Evolutionary conservation across 768 basidiomycete species (phyloP), one percentile per base, ranked within the genome.

Genomic region (Kwoniella sp.): DNA sequence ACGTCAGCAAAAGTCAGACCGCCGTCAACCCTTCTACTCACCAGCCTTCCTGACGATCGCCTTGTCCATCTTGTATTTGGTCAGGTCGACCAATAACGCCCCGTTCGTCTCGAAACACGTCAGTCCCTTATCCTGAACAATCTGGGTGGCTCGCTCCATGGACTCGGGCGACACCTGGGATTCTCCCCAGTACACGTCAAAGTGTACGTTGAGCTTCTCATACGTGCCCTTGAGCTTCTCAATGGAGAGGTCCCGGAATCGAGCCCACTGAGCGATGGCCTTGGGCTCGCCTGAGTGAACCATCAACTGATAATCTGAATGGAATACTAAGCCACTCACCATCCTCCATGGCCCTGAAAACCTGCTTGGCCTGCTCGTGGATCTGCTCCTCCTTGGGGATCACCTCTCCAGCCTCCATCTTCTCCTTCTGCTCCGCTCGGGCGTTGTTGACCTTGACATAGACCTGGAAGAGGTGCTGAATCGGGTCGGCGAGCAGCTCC

Each of bases 321-420:
- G n/a, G n/a, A n/a, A n/a, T n/a, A n/a, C n/a, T n/a, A n/a, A n/a
- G n/a, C 23, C 38, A 51, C 68, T 59, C 41, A 76, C 78, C 89
- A 58, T 90, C 87, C 71, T 92, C 89, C 89, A 95, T 93, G 10
- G 84, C 84, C 74, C 85, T 89, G 80, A 99, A 99, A 81, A 88
- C 90, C 46, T 45, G 42, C 50, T 70, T 67, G 9, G 63, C 68
- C n/a, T 42, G 50, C 5, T 49, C 56, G 36, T 69, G 64, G 23
- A 64, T 62, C 17, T 59, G 60, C 19, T 60, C 51, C 33, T 65
- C 61, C 15, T 65, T 60, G 15, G 59, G 56, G 45, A 62, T 70
- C 11, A 55, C 53, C 48, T 68, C 62, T 4, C 60, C 65, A 5
- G 53, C 45, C 20, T 68, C 60, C 33, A 65, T 54, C 34, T 42